Evolutionary conservation across 768 basidiomycete genomes (phyloP).

Genomic region (Lactarius indigo): DNA sequence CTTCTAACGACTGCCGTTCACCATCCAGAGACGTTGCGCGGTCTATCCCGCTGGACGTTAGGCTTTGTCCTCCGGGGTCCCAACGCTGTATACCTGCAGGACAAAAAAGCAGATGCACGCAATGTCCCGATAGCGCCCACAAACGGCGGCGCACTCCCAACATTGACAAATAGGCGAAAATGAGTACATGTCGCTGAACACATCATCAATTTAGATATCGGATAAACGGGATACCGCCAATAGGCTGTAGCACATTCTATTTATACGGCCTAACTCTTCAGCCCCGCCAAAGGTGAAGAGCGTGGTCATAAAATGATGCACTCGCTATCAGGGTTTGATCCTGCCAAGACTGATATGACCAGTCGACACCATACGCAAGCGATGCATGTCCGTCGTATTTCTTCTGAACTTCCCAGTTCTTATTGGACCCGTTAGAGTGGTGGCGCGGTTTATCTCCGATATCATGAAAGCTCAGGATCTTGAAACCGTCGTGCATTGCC

Average conservation of each 20-base stretch:
- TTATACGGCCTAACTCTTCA: constrained; percentile 34
- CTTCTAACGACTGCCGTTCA: constrained; percentile 63
- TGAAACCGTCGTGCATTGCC: constrained; percentile 98
- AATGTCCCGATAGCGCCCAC: constrained; percentile 24
- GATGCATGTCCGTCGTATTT: constrained; percentile 76
- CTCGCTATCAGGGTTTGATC: constrained; percentile 63
- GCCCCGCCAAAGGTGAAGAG: constrained; percentile 73
- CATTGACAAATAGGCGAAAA: neutral
- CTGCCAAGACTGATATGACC: constrained; percentile 51
- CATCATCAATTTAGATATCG: neutral
- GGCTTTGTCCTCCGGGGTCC: constrained; percentile 63
- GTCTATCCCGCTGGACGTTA: constrained; percentile 69
- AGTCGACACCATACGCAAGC: constrained; percentile 90
- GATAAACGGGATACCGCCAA: constrained; percentile 8
- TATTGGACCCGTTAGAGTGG: neutral
- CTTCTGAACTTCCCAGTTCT: constrained; percentile 41
- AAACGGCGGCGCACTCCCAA: constrained; percentile 16
- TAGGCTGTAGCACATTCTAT: neutral
- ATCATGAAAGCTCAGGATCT: constrained; percentile 56
- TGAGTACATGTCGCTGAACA: neutral
- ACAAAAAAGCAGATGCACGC: constrained; percentile 6
- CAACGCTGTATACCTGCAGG: constrained; percentile 46
- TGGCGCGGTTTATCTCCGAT: constrained; percentile 13
- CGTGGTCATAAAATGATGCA: constrained; percentile 95
- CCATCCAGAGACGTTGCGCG: constrained; percentile 61